phyloP scores from a whole-genome alignment of 177 flowering plant species.

The Vitis hybrid region DNA sequence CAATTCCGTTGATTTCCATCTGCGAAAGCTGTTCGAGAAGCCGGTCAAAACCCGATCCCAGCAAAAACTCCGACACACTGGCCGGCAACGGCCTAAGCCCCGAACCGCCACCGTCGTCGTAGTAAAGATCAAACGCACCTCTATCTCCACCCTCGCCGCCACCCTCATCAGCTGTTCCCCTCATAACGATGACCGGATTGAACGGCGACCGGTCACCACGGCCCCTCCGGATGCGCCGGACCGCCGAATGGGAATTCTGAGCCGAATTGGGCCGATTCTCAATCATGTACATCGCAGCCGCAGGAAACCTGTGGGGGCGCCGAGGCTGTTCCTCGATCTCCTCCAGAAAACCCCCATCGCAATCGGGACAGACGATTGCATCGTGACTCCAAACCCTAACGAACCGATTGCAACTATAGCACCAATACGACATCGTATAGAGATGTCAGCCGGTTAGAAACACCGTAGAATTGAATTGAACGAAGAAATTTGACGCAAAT shows the following conservation, averaged over 20 bases:
- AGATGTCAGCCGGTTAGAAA: too few species aligned
- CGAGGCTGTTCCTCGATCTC: constrained; percentile 37
- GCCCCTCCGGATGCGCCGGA: constrained; percentile 29
- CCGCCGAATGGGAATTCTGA: constrained; percentile 17
- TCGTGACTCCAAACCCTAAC: constrained; percentile 35
- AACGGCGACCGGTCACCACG: constrained; percentile 55
- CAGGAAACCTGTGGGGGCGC: constrained; percentile 35
- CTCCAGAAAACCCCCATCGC: constrained; percentile 58
- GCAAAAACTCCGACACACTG: constrained; percentile 60
- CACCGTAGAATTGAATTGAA: too few species aligned
- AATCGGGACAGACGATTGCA: constrained; percentile 50
- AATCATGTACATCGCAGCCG: constrained; percentile 45
- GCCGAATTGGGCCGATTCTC: constrained; percentile 17
- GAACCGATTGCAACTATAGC: constrained; percentile 63
- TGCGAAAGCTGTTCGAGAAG: constrained; percentile 58
- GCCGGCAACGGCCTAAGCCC: constrained; percentile 62
- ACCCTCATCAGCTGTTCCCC: constrained; percentile 28
- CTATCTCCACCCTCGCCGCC: constrained; percentile 15
- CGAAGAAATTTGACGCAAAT: too few species aligned
- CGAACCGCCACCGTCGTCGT: constrained; percentile 62
- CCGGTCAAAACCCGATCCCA: constrained; percentile 71
- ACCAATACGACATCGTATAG: constrained; percentile 48
- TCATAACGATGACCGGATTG: constrained; percentile 68
- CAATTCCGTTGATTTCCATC: constrained; percentile 52
- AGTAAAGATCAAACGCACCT: constrained; percentile 48